Base-by-base conservation (phyloP, 2,329 filamentous ascomycete genomes). In the Aspergillus clavatus region DNA sequence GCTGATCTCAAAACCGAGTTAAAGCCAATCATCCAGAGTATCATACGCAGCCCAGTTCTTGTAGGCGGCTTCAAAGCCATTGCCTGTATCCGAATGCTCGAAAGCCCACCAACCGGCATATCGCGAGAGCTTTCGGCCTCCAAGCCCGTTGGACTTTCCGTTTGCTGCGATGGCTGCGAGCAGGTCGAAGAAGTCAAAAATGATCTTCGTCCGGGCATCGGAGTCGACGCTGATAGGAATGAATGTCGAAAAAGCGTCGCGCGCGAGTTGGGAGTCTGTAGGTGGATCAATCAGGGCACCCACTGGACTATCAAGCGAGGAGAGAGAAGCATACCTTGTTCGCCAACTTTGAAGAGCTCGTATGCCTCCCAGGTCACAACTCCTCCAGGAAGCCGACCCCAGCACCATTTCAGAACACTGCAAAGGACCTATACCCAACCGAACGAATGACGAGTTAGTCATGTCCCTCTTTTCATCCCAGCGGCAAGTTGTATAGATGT, bases 81-180 rank as follows among this genome's bases (percentile, higher is more conserved):
- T 91, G 33, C 86, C 87, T 5, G 83, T 83, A 63, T 97, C 90
- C 38, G 77, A 80, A 55, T 94, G 88, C 61, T 96, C 91, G 65
- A 98, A 98, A 1, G 91, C 89, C 93, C 93, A 98, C 93, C 93
- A 98, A 37, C 90, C 89, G 31, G 91, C 93, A 78, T 95, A 88
- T 55, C 93, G 82, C 7, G 93, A 97, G 43, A 98, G 78, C 67
- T 97, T 97, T 53, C 90, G 83, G 21, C 93, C 93, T 49, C 89
- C 88, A 52, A 98, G 81, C 35, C 93, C 93, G 65, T 98, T 98
- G 43, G 76, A 82, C 72, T 97, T 97, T 55, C 88, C 88, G 60
- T 96, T 88, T 11, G 93, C 93, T 26, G 93, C 90, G 57, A 96
- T 82, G 6, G 91, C 89, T 3, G 91, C 83, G 36, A 98, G 72